Conservation (phyloP, 768 basidiomycete genomes). For the Podaxis mareebaensis region DNA sequence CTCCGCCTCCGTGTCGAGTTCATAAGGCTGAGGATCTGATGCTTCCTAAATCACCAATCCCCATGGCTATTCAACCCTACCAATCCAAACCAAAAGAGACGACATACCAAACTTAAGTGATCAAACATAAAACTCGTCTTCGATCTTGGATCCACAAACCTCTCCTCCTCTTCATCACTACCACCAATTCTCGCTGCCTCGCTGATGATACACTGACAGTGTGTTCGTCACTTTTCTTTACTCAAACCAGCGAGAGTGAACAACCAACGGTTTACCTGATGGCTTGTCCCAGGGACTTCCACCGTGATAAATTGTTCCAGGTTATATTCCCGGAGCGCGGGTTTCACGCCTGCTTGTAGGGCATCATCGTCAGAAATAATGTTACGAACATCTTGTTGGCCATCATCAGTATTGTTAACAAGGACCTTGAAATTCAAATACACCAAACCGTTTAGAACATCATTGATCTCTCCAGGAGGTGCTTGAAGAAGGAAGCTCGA, state of each 20-base stretch:
- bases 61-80: conserved; percentile 12
- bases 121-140: conserved; percentile 82
- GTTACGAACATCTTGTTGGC: conserved; percentile 74
- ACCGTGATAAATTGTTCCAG: conserved; percentile 84
- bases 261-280: conserved; percentile 58
- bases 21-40: conserved; percentile 65
- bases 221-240: conserved; percentile 22
- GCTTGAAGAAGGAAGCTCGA: conserved; percentile 84
- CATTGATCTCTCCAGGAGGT: conserved; percentile 96
- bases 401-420: conserved; percentile 16
- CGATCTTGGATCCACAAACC: conserved; percentile 84
- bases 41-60: conserved; percentile 57
- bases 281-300: conserved; percentile 73
- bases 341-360: conserved; percentile 76
- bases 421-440: conserved; percentile 4
- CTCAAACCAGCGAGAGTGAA: conserved; percentile 1
- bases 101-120: conserved; percentile 76
- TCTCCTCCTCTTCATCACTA: conserved; percentile 48
- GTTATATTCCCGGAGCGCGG: conserved; percentile 84
- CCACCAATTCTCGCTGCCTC: conserved; percentile 57
- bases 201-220: conserved; percentile 76
- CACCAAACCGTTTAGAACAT: conserved; percentile 81
- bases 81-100: not conserved
- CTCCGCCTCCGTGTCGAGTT: conserved; percentile 66
- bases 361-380: conserved; percentile 86